These are phyloP conservation scores for Magnolia officinalis DNA, from an alignment of 164 flowering plant genomes.

Conservation along the genomic window DNA sequence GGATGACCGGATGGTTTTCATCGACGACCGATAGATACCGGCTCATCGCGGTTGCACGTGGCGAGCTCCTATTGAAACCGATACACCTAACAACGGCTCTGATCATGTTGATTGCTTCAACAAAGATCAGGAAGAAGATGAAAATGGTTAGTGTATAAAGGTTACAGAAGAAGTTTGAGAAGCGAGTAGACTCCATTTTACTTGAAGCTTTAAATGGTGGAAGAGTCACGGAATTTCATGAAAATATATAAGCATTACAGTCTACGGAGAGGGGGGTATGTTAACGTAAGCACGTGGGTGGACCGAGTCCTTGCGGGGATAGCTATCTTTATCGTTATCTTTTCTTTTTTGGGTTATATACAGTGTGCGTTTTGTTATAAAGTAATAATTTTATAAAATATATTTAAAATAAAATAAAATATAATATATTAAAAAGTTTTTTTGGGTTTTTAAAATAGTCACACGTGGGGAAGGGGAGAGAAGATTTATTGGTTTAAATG, in stretches of 20 bases:
- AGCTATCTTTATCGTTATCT: too few species aligned
- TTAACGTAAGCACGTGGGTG: too few species aligned
- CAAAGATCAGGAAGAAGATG: neutral
- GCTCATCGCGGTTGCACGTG: neutral
- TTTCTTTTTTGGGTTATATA: too few species aligned
- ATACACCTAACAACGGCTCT: neutral
- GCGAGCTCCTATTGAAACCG: neutral
- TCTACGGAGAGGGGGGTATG: neutral
- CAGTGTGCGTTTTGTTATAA: too few species aligned
- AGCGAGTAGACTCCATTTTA: neutral
- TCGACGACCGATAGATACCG: neutral
- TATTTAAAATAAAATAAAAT: too few species aligned
- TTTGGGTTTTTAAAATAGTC: too few species aligned
- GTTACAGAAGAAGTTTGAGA: neutral
- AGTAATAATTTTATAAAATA: too few species aligned
- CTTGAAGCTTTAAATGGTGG: neutral
- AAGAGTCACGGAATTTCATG: neutral
- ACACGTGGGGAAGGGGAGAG: too few species aligned
- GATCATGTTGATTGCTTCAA: neutral
- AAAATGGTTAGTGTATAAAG: neutral
- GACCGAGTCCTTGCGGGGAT: too few species aligned
- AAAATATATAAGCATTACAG: neutral
- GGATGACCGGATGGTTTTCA: neutral
- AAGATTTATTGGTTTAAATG: too few species aligned
- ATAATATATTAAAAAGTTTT: too few species aligned